phyloP scores from a whole-genome alignment of 192 early-diverging fungal species.

The Chytriomyces sp. region DNA sequence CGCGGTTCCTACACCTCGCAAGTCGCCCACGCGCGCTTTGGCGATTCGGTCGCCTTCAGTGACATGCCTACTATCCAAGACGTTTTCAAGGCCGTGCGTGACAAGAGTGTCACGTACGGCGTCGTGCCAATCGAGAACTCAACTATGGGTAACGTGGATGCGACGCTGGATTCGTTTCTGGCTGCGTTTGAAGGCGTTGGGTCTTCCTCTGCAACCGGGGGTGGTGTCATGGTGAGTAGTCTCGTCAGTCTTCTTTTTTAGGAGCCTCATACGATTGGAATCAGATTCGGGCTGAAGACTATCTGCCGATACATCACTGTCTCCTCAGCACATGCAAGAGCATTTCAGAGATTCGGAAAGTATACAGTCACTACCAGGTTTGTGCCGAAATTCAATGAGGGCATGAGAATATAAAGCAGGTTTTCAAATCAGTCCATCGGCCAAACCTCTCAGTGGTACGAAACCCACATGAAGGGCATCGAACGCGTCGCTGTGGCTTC shows the following conservation, averaged over 20 bases:
- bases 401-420: not conserved
- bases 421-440: slow-evolving; percentile 15
- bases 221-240: too few relatives aligned
- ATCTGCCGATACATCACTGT: slow-evolving; percentile 80
- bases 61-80: slow-evolving; percentile 48
- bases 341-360: slow-evolving; percentile 67
- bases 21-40: slow-evolving; percentile 76
- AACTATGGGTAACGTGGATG: slow-evolving; percentile 75
- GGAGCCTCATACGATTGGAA: too few relatives aligned
- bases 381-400: slow-evolving; percentile 13
- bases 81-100: slow-evolving; percentile 78
- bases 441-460: slow-evolving; percentile 22
- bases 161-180: slow-evolving; percentile 81
- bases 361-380: slow-evolving; percentile 72
- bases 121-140: slow-evolving; percentile 97
- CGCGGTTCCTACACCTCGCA: slow-evolving; percentile 90
- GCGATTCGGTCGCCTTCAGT: slow-evolving; percentile 68
- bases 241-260: too few relatives aligned
- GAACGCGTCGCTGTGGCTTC: slow-evolving; percentile 75
- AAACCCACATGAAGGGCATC: slow-evolving; percentile 38
- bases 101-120: slow-evolving; percentile 78
- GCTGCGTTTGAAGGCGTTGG: slow-evolving; percentile 39
- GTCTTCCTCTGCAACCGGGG: too few relatives aligned
- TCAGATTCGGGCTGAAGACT: slow-evolving; percentile 77
- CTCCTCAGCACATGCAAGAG: slow-evolving; percentile 67